Evolutionary conservation across 257 asterid genomes (phyloP), one percentile per base, ranked within the genome.

Genomic region (Haberlea rhodopensis): DNA sequence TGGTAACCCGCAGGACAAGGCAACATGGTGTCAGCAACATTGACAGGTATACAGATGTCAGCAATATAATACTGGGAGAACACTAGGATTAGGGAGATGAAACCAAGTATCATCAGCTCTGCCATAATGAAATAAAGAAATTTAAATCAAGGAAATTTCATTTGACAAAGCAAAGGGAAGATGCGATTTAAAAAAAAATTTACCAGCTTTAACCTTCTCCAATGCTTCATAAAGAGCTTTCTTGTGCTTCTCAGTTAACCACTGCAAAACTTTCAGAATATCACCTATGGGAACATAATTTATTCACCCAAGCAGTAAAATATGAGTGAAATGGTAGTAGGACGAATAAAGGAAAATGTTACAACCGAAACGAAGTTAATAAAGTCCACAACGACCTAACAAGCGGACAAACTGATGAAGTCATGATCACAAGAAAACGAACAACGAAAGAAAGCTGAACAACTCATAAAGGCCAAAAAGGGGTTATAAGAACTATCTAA

Each of bases 61-160:
- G 97, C 91, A 60, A 94, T 86, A 82, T 90, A 94, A 73, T 83
- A 85, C 70, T 94, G 97, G 73, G 86, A 55, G 82, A 94, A 94
- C 63, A 85, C 92, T 19, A 94, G 95, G 28, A 72, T 73, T 19
- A 94, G 81, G 0, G 99, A 94, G 78, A 94, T 94, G 76, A 94
- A 94, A 56, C 95, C 99, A 3, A 92, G 97, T 66, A 92, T 68
- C 99, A 92, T 92, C 94, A 92, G 75, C 83, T 94, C 99, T 92
- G 97, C 69, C 73, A 76, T 59, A 29, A 57, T 8, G 4, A 57
- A 74, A 68, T 67, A 58, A 16, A 70, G 16, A 22, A 57, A 71
- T 54, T 69, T 53, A 60, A 46, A 59, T 11, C 64, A 26, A 61
- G 11, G 1, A 57, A n/a, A 43, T 27, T 51, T 43, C 18, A 13